These are phyloP conservation scores for Takashimella tepidaria DNA, from an alignment of 1,284 basidiomycete genomes.

Conservation along the genomic window DNA sequence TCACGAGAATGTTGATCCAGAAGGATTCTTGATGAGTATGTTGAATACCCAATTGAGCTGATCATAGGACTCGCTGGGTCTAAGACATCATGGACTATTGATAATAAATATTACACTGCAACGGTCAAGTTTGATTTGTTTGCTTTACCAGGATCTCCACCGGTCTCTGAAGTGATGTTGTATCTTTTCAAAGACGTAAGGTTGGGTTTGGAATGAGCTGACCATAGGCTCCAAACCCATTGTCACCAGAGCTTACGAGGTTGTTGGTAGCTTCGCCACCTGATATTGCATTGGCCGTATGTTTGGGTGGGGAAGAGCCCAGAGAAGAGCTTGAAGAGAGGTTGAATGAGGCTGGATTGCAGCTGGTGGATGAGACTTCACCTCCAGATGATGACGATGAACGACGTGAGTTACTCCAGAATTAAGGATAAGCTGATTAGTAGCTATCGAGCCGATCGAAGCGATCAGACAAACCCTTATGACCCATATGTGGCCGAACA, in stretches of 20 bases:
- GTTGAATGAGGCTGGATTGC: constrained; percentile 39
- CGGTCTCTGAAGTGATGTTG: constrained; percentile 16
- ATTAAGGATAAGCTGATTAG: constrained; percentile 2
- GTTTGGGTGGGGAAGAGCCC: constrained; percentile 4
- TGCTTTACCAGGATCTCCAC: constrained; percentile 28
- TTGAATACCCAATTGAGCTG: neutral
- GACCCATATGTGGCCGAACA: constrained; percentile 44
- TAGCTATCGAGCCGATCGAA: constrained; percentile 35
- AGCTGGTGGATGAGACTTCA: constrained; percentile 34
- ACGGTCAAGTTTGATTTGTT: constrained; percentile 61
- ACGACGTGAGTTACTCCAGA: constrained; percentile 28
- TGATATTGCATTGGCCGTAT: constrained; percentile 37
- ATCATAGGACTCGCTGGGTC: constrained; percentile 11
- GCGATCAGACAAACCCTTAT: constrained; percentile 38
- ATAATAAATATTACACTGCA: constrained; percentile 80
- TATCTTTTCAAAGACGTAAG: constrained; percentile 19
- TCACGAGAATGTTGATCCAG: constrained; percentile 19
- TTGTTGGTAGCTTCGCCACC: constrained; percentile 27
- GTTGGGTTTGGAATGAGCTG: neutral
- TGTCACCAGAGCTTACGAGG: constrained; percentile 25
- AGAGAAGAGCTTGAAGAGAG: constrained; percentile 20
- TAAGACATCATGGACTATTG: constrained; percentile 60
- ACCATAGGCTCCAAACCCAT: constrained; percentile 18
- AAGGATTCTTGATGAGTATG: constrained; percentile 17
- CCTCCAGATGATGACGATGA: constrained; percentile 38